Percentiles rank a stretch among this genome's conserved stretches.
Evolutionary conservation across 208 protist species (phyloP).

Genomic region (Herpetomonas tarakana): DNA sequence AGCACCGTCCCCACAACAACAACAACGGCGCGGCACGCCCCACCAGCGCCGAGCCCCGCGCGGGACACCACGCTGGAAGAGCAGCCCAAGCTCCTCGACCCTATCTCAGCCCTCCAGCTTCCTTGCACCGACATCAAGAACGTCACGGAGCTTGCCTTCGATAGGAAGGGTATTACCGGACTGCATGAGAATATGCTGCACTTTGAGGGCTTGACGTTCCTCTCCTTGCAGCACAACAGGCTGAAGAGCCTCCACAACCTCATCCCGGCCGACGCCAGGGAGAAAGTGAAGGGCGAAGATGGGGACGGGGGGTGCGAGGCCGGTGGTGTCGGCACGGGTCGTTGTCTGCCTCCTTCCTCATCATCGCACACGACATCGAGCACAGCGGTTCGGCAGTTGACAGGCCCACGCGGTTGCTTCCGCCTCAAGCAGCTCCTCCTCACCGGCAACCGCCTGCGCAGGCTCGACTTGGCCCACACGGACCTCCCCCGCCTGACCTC

Average conservation of each 20-base stretch:
- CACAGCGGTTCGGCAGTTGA: conserved; percentile 7
- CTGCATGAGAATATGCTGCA: conserved; percentile 61
- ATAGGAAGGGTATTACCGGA: conserved; percentile 36
- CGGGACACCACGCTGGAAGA: conserved; percentile 9
- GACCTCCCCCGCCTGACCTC: conserved; percentile 45
- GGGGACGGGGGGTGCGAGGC: no score
- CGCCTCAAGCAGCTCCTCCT: conserved; percentile 48
- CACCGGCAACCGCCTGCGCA: conserved; percentile 32
- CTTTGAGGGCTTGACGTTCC: conserved; percentile 58
- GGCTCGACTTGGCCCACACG: conserved; percentile 25
- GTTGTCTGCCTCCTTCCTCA: no score
- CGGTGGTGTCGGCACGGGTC: not conserved
- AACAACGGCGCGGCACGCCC: no score
- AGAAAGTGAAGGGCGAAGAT: not conserved
- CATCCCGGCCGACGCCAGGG: conserved; percentile 10
- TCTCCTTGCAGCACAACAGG: conserved; percentile 62
- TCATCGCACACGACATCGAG: not conserved
- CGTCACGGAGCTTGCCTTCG: conserved; percentile 45
- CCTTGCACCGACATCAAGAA: conserved; percentile 25
- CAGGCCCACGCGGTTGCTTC: conserved; percentile 34
- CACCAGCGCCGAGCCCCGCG: conserved; percentile 28
- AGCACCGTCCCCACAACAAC: not conserved
- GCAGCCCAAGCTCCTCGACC: conserved; percentile 37
- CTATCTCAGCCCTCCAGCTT: conserved; percentile 43
- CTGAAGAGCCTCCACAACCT: conserved; percentile 47